A percentile compares a stretch with the other conserved stretches of the same genome.
These are phyloP conservation scores for Amanita thiersii DNA, from an alignment of 768 basidiomycete species.

Conservation along the genomic window DNA sequence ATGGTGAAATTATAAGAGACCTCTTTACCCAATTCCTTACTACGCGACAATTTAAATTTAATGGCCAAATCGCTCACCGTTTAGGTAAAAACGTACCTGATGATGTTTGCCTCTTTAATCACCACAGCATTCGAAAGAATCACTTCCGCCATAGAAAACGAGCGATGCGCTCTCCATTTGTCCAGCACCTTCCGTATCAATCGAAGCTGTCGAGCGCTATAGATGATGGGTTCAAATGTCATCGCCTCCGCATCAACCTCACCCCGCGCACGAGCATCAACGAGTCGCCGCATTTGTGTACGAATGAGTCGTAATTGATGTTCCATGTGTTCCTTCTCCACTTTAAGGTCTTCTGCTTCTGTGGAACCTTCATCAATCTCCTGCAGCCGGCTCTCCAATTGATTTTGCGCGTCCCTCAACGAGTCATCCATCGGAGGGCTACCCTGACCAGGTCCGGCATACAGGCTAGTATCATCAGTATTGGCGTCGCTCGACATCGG, in stretches of 20 bases:
- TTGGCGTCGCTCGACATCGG: constrained; percentile 69
- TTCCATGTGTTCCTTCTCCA: constrained; percentile 91
- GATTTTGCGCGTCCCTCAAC: constrained; percentile 64
- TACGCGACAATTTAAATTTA: constrained; percentile 21
- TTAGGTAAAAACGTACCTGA: constrained; percentile 44
- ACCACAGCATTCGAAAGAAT: constrained; percentile 78
- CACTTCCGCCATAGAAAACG: constrained; percentile 89
- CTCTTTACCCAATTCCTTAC: constrained; percentile 80
- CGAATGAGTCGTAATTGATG: constrained; percentile 77
- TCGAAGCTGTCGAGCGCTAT: constrained; percentile 73
- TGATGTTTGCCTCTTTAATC: constrained; percentile 92
- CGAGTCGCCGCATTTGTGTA: constrained; percentile 72
- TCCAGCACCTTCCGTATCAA: constrained; percentile 78
- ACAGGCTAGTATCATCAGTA: constrained; percentile 86
- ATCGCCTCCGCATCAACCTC: constrained; percentile 56
- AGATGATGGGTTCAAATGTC: constrained; percentile 74
- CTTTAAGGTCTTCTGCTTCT: constrained; percentile 80
- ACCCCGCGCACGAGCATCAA: constrained; percentile 72
- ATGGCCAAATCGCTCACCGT: constrained; percentile 1
- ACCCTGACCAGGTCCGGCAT: constrained; percentile 46
- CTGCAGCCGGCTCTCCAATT: constrained; percentile 67
- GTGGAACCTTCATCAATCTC: constrained; percentile 41
- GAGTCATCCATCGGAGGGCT: constrained; percentile 64
- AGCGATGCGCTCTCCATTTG: constrained; percentile 77
- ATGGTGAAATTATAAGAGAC: constrained; percentile 92